phyloP scores from a whole-genome alignment of 108 stramenopile genomes.

The Pseudonitzschia multistriata region DNA sequence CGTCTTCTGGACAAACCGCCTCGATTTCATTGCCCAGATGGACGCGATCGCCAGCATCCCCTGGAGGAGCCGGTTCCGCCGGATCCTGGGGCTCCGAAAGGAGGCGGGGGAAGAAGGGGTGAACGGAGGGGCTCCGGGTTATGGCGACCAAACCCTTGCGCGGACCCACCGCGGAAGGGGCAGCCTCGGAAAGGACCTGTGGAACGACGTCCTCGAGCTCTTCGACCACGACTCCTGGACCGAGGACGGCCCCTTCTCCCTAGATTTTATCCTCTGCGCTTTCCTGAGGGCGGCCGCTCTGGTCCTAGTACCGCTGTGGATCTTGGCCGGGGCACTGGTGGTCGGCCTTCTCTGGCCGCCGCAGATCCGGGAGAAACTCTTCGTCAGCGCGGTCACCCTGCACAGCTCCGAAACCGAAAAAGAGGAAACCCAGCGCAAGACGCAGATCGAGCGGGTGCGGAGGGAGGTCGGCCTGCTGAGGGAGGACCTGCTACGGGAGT shows the following conservation, averaged over 20 bases:
- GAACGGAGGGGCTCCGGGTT: background rate
- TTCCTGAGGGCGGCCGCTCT: conserved; percentile 50
- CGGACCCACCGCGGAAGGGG: background rate
- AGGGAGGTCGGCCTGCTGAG: conserved; percentile 25
- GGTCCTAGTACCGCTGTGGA: conserved; percentile 56
- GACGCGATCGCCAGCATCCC: conserved; percentile 57
- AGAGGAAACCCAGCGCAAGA: conserved; percentile 49
- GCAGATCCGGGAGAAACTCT: conserved; percentile 60
- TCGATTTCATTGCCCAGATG: conserved; percentile 79
- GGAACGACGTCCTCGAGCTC: conserved; percentile 48
- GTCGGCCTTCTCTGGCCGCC: conserved; percentile 84
- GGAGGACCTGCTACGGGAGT: conserved; percentile 32
- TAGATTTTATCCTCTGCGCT: conserved; percentile 39
- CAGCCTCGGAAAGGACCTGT: conserved; percentile 46
- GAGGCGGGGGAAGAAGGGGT: background rate
- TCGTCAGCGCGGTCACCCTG: conserved; percentile 40
- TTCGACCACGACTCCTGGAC: conserved; percentile 53
- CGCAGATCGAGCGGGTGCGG: conserved; percentile 40
- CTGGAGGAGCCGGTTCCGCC: conserved; percentile 32
- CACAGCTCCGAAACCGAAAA: conserved; percentile 51
- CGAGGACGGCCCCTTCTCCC: conserved; percentile 37
- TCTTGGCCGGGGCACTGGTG: conserved; percentile 56
- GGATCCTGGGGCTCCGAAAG: conserved; percentile 15
- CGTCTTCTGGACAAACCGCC: conserved; percentile 81
- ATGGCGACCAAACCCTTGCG: background rate